A percentile compares a stretch with the other conserved stretches of the same genome.
Conservation (phyloP, 805 yeast genomes). For the Metschnikowia shivogae region DNA sequence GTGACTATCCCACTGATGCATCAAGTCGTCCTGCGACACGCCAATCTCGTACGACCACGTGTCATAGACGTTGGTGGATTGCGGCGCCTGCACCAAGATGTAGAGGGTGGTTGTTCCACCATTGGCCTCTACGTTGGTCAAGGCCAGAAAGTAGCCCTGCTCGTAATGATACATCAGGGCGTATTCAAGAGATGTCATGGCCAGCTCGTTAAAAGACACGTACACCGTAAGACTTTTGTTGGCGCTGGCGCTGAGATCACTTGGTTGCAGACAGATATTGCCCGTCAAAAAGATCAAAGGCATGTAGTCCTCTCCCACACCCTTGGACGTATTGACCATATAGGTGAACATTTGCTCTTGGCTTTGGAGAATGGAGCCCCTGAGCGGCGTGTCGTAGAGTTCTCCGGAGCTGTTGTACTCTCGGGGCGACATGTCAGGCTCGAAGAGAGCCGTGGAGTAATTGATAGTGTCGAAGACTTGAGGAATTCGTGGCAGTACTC, state of each 20-base stretch:
- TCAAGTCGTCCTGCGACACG: slow-evolving; percentile 56
- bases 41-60: slow-evolving; percentile 68
- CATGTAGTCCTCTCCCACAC: slow-evolving; percentile 44
- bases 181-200: slow-evolving; percentile 27
- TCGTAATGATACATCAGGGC: slow-evolving; percentile 28
- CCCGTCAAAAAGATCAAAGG: slow-evolving; percentile 49
- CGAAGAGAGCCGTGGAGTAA: background rate
- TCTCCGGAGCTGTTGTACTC: background rate
- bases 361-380: slow-evolving; percentile 32
- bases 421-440: background rate
- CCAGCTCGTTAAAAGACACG: slow-evolving; percentile 34
- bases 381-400: slow-evolving; percentile 24
- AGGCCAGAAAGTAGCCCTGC: slow-evolving; percentile 38
- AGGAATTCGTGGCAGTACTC: background rate
- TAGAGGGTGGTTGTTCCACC: slow-evolving; percentile 20
- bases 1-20: slow-evolving; percentile 65
- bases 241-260: slow-evolving; percentile 15
- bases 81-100: slow-evolving; percentile 40
- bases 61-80: slow-evolving; percentile 31
- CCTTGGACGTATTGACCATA: slow-evolving; percentile 41
- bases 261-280: slow-evolving; percentile 42
- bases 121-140: slow-evolving; percentile 30
- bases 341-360: slow-evolving; percentile 41
- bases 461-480: background rate
- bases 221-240: slow-evolving; percentile 32